A percentile compares a stretch with the other conserved stretches of the same genome.
Evolutionary conservation across 2,329 filamentous ascomycete genomes (phyloP).

Genomic region (Fusarium mangiferae): DNA sequence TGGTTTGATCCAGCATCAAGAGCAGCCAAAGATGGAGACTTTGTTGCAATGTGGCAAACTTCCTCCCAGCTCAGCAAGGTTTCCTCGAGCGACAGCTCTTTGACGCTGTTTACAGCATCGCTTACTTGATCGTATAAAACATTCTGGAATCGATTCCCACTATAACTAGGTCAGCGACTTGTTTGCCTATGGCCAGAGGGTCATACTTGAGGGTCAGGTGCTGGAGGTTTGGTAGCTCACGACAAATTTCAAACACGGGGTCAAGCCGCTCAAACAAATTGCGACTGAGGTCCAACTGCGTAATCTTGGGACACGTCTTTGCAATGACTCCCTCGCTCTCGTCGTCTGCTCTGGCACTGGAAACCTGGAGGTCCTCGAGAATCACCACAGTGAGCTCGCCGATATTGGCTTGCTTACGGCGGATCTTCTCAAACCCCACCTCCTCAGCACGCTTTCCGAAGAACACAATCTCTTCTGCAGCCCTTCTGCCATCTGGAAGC

Average conservation of each 20-base stretch:
- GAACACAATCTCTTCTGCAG: conserved; percentile 66
- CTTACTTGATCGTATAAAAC: conserved; percentile 51
- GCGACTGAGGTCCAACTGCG: conserved; percentile 84
- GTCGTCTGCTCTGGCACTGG: conserved; percentile 46
- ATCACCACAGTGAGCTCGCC: conserved; percentile 83
- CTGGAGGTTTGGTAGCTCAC: conserved; percentile 72
- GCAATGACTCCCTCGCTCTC: conserved; percentile 53
- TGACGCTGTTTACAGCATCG: conserved; percentile 61
- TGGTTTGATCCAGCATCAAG: conserved; percentile 69
- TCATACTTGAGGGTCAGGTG: conserved; percentile 77
- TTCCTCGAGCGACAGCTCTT: conserved; percentile 73
- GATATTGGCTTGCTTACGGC: conserved; percentile 79
- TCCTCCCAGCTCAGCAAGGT: conserved; percentile 74
- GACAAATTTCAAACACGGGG: conserved; percentile 77
- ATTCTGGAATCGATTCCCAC: conserved; percentile 76
- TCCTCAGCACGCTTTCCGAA: conserved; percentile 90
- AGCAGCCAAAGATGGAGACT: conserved; percentile 63
- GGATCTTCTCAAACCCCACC: conserved; percentile 94
- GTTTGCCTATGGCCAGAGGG: not conserved
- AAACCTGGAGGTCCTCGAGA: conserved; percentile 79
- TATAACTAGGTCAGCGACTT: conserved; percentile 49
- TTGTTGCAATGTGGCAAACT: conserved; percentile 63
- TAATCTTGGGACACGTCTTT: conserved; percentile 71
- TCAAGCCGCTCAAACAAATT: conserved; percentile 79
- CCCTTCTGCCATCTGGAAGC: conserved; percentile 50